Percentiles rank a stretch among this genome's conserved stretches.
Evolutionary conservation across 129 eudicot genomes (phyloP).

Genomic region (sunflower (Helianthus annuus)): DNA sequence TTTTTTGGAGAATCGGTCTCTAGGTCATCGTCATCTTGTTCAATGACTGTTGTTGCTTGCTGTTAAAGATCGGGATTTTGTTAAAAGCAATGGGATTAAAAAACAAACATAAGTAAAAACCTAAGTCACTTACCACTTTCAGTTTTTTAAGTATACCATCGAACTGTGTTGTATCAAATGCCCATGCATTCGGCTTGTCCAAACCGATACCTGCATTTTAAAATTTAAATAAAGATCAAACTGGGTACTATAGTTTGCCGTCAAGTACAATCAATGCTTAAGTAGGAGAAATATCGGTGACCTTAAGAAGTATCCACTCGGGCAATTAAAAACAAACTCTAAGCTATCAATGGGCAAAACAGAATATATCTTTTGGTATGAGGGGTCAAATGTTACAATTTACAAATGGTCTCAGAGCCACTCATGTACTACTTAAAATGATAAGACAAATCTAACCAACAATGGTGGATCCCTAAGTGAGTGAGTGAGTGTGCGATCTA

Average conservation of each 20-base stretch:
- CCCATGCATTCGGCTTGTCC: conserved; percentile 88
- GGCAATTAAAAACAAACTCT: neutral
- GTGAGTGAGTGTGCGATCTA: too few relatives aligned
- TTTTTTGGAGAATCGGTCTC: conserved; percentile 37
- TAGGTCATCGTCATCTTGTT: conserved; percentile 28
- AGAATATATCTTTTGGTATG: neutral
- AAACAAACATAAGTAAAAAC: neutral
- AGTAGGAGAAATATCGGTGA: neutral
- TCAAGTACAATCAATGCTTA: neutral
- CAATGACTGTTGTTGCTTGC: conserved; percentile 53
- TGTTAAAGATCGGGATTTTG: conserved; percentile 25
- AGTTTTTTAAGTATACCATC: conserved; percentile 82
- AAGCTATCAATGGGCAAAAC: neutral
- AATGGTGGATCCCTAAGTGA: neutral
- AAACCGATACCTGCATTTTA: conserved; percentile 68
- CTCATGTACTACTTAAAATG: neutral
- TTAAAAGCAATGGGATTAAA: neutral
- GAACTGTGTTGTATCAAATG: conserved; percentile 91
- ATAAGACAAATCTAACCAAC: neutral
- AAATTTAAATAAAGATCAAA: neutral
- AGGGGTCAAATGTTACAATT: neutral
- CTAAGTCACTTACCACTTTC: conserved; percentile 65
- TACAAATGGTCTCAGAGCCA: neutral
- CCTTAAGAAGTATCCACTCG: neutral
- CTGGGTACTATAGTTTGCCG: neutral